These are phyloP conservation scores for Canavalia gladiata DNA, from an alignment of 306 rosid genomes.

Conservation along the genomic window DNA sequence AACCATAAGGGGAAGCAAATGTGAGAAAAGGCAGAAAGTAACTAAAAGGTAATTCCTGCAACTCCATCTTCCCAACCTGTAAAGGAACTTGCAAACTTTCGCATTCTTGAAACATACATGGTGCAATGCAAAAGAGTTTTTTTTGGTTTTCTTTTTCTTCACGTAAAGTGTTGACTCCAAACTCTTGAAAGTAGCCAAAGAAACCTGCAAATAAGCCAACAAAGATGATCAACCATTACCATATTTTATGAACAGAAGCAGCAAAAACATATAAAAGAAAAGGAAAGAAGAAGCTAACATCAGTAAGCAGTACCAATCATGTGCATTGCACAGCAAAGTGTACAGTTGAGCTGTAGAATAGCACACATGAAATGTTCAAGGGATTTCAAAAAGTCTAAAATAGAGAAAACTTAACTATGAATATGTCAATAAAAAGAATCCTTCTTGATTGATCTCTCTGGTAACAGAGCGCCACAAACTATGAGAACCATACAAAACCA, in stretches of 20 bases:
- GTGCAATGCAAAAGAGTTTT: slow-evolving; percentile 31
- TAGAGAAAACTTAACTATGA: neutral
- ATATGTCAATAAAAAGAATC: slow-evolving; percentile 1
- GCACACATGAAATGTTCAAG: neutral
- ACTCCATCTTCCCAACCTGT: slow-evolving; percentile 54
- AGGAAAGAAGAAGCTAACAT: too few relatives aligned
- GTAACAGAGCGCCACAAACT: neutral
- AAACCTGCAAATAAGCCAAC: slow-evolving; percentile 53
- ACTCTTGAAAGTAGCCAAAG: slow-evolving; percentile 37
- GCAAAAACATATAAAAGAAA: neutral
- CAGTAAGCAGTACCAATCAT: neutral
- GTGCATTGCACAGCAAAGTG: slow-evolving; percentile 5
- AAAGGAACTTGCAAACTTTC: neutral
- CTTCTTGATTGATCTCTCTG: neutral
- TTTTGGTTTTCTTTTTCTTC: neutral
- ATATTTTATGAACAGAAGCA: slow-evolving; percentile 21
- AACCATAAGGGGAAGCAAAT: slow-evolving; percentile 40
- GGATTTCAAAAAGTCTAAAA: neutral
- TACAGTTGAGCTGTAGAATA: slow-evolving; percentile 10
- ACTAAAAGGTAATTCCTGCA: slow-evolving; percentile 50
- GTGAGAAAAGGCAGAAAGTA: slow-evolving; percentile 51
- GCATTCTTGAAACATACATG: too few relatives aligned
- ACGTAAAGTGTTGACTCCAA: neutral
- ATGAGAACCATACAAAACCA: neutral
- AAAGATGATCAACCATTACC: neutral